Percentiles rank a stretch among this genome's conserved stretches.
Evolutionary conservation across 805 yeast species (phyloP).

Genomic region (Saccharomycopsis fibuligera): DNA sequence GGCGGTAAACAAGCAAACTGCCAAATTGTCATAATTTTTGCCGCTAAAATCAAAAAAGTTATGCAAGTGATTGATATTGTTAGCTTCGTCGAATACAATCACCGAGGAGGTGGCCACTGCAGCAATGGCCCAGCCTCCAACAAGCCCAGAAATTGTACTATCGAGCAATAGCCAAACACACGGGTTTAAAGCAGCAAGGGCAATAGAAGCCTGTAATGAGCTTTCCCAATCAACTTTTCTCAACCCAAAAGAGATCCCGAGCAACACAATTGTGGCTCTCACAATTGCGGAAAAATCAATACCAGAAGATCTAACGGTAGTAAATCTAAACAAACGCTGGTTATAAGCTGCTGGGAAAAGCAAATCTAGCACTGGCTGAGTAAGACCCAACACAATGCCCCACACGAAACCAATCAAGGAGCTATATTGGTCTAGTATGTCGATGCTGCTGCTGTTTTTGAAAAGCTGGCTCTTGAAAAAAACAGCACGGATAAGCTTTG

Average conservation of each 20-base stretch:
- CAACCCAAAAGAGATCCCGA: conserved; percentile 68
- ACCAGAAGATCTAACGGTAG: neutral
- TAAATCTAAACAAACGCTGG: conserved; percentile 10
- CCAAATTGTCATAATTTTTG: conserved; percentile 22
- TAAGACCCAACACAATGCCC: conserved; percentile 17
- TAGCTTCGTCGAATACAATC: conserved; percentile 19
- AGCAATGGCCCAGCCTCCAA: conserved; percentile 32
- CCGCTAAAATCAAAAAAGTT: neutral
- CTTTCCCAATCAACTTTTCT: conserved; percentile 65
- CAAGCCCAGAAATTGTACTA: conserved; percentile 48
- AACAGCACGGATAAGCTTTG: conserved; percentile 1
- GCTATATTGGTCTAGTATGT: neutral
- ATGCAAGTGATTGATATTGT: conserved; percentile 4
- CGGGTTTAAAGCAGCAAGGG: conserved; percentile 58
- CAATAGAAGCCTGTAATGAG: conserved; percentile 54
- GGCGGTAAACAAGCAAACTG: conserved; percentile 48
- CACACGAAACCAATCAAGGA: conserved; percentile 6
- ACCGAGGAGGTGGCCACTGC: conserved; percentile 19
- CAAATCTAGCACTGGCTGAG: conserved; percentile 17
- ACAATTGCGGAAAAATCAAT: conserved; percentile 21
- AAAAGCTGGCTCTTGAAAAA: neutral
- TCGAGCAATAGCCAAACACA: conserved; percentile 63
- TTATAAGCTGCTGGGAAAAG: conserved; percentile 10
- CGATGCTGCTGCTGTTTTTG: neutral
- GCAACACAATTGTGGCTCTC: conserved; percentile 48